Conservation (phyloP, 352 stramenopile species). For the Phytopythium sindhum region DNA sequence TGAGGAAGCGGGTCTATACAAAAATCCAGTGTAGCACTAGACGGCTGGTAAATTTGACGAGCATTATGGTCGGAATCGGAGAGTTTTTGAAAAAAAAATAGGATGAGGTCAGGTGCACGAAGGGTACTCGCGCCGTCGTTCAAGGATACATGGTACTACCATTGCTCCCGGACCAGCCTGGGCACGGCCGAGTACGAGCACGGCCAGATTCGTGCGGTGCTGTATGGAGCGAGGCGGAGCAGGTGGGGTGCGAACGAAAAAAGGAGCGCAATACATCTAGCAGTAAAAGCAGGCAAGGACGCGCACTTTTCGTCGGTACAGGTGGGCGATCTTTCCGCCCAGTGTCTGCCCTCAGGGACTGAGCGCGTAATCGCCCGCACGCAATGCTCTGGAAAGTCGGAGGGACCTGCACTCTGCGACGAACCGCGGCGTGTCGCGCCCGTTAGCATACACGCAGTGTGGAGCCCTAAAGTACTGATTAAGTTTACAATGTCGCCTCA, state of each 20-base stretch:
- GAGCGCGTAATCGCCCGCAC: not conserved
- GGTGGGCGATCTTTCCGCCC: not conserved
- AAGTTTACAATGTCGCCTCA: not conserved
- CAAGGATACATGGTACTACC: conserved; percentile 6
- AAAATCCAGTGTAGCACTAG: no score
- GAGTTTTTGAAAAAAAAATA: no score
- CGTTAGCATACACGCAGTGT: not conserved
- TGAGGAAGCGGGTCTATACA: no score
- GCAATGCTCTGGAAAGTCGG: not conserved
- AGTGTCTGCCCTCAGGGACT: not conserved
- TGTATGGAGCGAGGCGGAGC: not conserved
- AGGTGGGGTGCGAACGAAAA: not conserved
- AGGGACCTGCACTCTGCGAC: conserved; percentile 4
- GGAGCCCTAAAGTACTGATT: no score
- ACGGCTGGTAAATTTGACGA: no score
- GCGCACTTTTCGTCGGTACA: not conserved
- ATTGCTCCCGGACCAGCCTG: not conserved
- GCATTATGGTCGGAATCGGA: not conserved
- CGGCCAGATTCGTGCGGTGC: not conserved
- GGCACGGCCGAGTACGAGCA: not conserved
- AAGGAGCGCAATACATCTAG: not conserved
- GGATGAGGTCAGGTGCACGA: not conserved
- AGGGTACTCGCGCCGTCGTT: no score
- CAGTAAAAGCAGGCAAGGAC: not conserved
- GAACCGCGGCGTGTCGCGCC: not conserved